These are phyloP conservation scores for Aegilops longissima DNA, from an alignment of 176 grass and related monocot genomes.

Conservation along the genomic window DNA sequence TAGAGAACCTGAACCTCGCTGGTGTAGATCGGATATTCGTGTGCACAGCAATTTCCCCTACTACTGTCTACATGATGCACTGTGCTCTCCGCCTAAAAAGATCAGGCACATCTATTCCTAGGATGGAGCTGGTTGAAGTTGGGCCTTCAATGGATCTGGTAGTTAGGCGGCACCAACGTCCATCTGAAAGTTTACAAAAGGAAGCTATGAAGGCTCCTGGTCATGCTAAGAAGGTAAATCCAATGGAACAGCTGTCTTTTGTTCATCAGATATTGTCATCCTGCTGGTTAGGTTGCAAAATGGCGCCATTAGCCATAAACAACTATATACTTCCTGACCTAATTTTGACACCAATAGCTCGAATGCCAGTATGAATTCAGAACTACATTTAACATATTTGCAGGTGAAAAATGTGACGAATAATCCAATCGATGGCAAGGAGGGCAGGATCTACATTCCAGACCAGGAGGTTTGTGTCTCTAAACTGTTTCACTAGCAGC, in stretches of 20 bases:
- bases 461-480: too few relatives aligned
- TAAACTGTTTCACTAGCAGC: too few relatives aligned
- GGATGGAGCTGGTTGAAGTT: conserved; percentile 93
- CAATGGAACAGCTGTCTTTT: conserved; percentile 18
- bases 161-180: conserved; percentile 55
- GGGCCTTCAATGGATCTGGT: conserved; percentile 93
- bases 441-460: too few relatives aligned
- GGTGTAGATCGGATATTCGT: conserved; percentile 82
- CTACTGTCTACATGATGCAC: conserved; percentile 69
- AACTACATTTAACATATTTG: too few relatives aligned
- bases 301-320: neutral
- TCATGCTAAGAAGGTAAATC: conserved; percentile 59
- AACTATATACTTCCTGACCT: neutral
- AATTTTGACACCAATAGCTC: too few relatives aligned
- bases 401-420: too few relatives aligned
- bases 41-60: conserved; percentile 73
- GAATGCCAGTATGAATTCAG: too few relatives aligned
- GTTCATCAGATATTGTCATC: neutral
- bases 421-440: too few relatives aligned
- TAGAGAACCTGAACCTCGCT: conserved; percentile 86
- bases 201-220: conserved; percentile 78
- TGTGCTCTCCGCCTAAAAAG: conserved; percentile 83
- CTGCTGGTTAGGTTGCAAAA: neutral
- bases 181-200: conserved; percentile 70
- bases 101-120: conserved; percentile 80